Evolutionary conservation across 1,284 basidiomycete species (phyloP).

Genomic region (Bjerkandera adusta): DNA sequence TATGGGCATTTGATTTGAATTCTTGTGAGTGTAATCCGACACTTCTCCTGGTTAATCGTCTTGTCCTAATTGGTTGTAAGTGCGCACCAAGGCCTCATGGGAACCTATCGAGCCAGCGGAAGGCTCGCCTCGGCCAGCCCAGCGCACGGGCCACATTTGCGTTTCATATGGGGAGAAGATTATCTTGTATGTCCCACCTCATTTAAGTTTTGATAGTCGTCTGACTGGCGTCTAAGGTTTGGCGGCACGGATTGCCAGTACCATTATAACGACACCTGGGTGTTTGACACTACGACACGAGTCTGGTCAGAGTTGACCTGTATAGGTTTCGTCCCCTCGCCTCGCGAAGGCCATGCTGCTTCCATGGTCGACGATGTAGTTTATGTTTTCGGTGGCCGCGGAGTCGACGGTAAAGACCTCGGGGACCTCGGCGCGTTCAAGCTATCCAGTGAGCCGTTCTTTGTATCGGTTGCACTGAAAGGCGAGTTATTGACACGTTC

Average conservation of each 20-base stretch:
- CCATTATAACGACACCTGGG: slow-evolving; percentile 99
- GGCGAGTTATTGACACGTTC: background rate
- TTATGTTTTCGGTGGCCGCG: slow-evolving; percentile 96
- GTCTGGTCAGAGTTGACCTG: slow-evolving; percentile 94
- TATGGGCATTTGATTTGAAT: slow-evolving; percentile 97
- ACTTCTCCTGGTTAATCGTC: slow-evolving; percentile 9
- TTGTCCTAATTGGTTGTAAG: slow-evolving; percentile 42
- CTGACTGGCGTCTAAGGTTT: slow-evolving; percentile 55
- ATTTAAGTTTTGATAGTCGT: slow-evolving; percentile 7
- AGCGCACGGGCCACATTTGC: slow-evolving; percentile 91
- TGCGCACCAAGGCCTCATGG: slow-evolving; percentile 74
- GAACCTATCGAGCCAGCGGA: slow-evolving; percentile 70
- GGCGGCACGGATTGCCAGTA: slow-evolving; percentile 98
- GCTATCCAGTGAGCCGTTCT: slow-evolving; percentile 74
- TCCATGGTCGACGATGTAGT: slow-evolving; percentile 97
- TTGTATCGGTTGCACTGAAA: background rate
- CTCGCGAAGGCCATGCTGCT: slow-evolving; percentile 95
- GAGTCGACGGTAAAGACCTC: slow-evolving; percentile 96
- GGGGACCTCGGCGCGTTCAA: slow-evolving; percentile 97
- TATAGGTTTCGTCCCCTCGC: slow-evolving; percentile 96
- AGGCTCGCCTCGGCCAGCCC: slow-evolving; percentile 69
- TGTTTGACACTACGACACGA: slow-evolving; percentile 82
- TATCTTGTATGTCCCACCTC: slow-evolving; percentile 62
- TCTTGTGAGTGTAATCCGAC: slow-evolving; percentile 59
- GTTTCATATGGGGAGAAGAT: slow-evolving; percentile 86